Base-by-base conservation (phyloP, 768 basidiomycete species). In the Phaffia australis region DNA sequence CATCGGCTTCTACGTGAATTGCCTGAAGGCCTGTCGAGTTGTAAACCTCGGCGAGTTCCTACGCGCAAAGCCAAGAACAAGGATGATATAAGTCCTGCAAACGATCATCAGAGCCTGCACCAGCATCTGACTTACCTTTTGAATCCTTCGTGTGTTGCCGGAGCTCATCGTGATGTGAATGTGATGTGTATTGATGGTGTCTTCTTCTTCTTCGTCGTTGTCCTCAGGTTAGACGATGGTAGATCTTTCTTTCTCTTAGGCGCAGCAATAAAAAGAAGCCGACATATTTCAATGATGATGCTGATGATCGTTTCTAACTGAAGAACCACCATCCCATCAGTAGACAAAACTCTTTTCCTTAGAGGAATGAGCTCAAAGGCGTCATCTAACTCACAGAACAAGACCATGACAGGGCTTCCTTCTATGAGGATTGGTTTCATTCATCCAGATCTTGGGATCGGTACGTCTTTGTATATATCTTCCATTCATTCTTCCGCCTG, bases 381-480 rank as follows among this genome's bases (percentile, higher is more conserved):
- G 29, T 19, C 56, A 58, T 5, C 56, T 8, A 61, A n/a, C n/a
- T 32, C 15, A 27, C 58, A 29, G 30, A 9, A 51, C 21, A 63
- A 35, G 9, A 16, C 16, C 19, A 25, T 15, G 18, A 23, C 21
- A n/a, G 35, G 23, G 1, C 47, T 60, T 18, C 59, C 59, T 25
- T 51, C 66, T 5, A 72, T 80, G 47, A 68, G 78, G 50, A 73
- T 95, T 68, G 91, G 88, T 5, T 90, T 95, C 76, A 80, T 95
- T 63, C 93, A 97, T 74, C 93, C 93, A 46, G 93, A 97, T 79
- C 80, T 97, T 5, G 93, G 93, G 65, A 92, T 97, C 60, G 93
- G 92, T 91, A 71, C 46, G 75, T 65, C 35, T 5, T 42, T 42
- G 35, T 42, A 5, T 42, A 11, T 42, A 5, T 3, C 51, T 32